These are phyloP conservation scores for Aquilaria agallochum DNA, from an alignment of 441 rosid species.

Conservation along the genomic window DNA sequence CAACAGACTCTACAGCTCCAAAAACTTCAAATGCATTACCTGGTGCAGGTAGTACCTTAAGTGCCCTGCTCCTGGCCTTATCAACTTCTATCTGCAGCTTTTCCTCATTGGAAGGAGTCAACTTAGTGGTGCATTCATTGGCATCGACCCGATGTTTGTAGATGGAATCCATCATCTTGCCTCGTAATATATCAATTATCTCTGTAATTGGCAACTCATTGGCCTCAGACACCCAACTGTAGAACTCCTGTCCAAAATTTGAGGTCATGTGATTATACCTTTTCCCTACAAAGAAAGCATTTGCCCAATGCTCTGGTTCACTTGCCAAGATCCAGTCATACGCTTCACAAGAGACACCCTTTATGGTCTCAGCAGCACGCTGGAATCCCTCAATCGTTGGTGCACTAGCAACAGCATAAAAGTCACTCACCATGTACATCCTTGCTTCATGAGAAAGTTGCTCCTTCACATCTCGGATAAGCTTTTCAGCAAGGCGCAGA, in stretches of 20 bases:
- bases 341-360: constrained; percentile 54
- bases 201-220: constrained; percentile 62
- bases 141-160: constrained; percentile 45
- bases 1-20: constrained; percentile 37
- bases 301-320: constrained; percentile 66
- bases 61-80: constrained; percentile 20
- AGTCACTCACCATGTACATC: constrained; percentile 43
- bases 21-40: constrained; percentile 44
- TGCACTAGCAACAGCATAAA: constrained; percentile 54
- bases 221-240: constrained; percentile 65
- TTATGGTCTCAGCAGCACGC: constrained; percentile 42
- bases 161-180: constrained; percentile 59
- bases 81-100: constrained; percentile 37
- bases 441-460: constrained; percentile 64
- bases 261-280: constrained; percentile 55
- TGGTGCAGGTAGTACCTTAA: constrained; percentile 31
- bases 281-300: constrained; percentile 46
- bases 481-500: constrained; percentile 51
- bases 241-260: constrained; percentile 48
- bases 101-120: constrained; percentile 59
- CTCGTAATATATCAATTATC: constrained; percentile 52
- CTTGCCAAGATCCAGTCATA: constrained; percentile 54
- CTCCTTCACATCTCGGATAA: constrained; percentile 42
- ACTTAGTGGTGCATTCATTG: constrained; percentile 43
- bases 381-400: constrained; percentile 40